phyloP scores from a whole-genome alignment of 148 eudicot genomes.

The Rhododendron ovatum region DNA sequence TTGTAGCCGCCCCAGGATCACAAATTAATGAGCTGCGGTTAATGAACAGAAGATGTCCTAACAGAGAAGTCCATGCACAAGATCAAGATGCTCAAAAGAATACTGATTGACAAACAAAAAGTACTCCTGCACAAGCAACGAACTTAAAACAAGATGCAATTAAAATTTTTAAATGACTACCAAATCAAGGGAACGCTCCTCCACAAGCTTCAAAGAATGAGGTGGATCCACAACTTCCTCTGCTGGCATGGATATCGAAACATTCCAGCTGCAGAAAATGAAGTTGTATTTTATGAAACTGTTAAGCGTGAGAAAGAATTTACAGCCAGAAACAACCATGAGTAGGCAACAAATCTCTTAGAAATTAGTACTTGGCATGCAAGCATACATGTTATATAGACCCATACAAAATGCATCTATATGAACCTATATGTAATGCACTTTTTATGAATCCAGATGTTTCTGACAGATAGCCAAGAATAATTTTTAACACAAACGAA shows the following conservation, averaged over 20 bases:
- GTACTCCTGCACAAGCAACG: background rate
- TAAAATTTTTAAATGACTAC: slow-evolving; percentile 20
- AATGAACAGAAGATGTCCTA: background rate
- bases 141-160: background rate
- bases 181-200: slow-evolving; percentile 62
- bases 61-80: background rate
- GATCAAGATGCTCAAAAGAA: background rate
- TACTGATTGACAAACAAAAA: background rate
- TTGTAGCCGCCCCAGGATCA: background rate
- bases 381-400: background rate
- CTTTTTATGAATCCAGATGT: background rate
- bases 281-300: slow-evolving; percentile 9
- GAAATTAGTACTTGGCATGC: background rate
- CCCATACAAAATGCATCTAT: background rate
- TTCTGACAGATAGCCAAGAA: background rate
- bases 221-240: slow-evolving; percentile 54
- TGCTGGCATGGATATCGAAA: slow-evolving; percentile 22
- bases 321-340: background rate
- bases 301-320: background rate
- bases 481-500: background rate
- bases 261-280: slow-evolving; percentile 41
- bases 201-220: slow-evolving; percentile 56
- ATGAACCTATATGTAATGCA: background rate
- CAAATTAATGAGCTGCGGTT: background rate
- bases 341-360: background rate